phyloP scores from a whole-genome alignment of 257 asterid species.

The Salvia miltiorrhiza region DNA sequence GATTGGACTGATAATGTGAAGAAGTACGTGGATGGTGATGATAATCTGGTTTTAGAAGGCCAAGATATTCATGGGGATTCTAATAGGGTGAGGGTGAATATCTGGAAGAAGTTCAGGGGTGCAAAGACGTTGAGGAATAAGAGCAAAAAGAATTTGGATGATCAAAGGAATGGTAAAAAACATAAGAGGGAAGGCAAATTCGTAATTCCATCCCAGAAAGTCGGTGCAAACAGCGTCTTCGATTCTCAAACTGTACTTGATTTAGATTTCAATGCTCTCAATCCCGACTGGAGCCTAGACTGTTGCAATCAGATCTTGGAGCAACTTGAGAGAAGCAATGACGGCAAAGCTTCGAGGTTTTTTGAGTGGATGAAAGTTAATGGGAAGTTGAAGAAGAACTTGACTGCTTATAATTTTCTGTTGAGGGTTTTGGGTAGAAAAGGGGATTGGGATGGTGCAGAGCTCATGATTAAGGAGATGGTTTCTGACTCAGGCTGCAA shows the following conservation, averaged over 20 bases:
- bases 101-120: constrained; percentile 52
- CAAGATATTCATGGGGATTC: constrained; percentile 20
- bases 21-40: constrained; percentile 30
- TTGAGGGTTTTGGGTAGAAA: constrained; percentile 74
- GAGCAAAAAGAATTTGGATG: constrained; percentile 22
- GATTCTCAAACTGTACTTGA: constrained; percentile 25
- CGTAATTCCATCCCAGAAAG: constrained; percentile 16
- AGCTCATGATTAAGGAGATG: constrained; percentile 59
- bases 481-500: constrained; percentile 39
- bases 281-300: constrained; percentile 38
- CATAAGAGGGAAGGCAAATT: constrained; percentile 28
- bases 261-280: constrained; percentile 24
- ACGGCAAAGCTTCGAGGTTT: constrained; percentile 47
- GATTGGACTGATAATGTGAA: constrained; percentile 8
- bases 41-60: constrained; percentile 29
- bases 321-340: constrained; percentile 51
- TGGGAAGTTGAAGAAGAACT: constrained; percentile 64
- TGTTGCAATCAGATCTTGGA: constrained; percentile 59
- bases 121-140: constrained; percentile 25
- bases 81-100: constrained; percentile 30
- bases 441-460: constrained; percentile 67
- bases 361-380: constrained; percentile 78
- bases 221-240: constrained; percentile 12
- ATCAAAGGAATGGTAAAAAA: constrained; percentile 14
- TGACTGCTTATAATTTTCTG: constrained; percentile 57